Conservation (phyloP, 345 rosid species). For the Citrus cavaleriei region DNA sequence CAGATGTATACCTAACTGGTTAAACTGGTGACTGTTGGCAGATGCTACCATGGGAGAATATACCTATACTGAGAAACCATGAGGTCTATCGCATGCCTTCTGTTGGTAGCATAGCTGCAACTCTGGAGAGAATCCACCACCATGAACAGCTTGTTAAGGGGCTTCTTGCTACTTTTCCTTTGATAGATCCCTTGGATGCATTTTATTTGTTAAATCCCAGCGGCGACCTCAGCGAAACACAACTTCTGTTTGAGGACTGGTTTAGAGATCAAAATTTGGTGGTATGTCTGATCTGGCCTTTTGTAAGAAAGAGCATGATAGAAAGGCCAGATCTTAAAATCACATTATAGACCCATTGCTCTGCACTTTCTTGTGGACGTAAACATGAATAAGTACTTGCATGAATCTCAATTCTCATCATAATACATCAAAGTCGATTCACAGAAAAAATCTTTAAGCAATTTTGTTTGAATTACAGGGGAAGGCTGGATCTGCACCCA, state of each 20-base stretch:
- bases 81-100: slow-evolving; percentile 98
- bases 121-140: slow-evolving; percentile 45
- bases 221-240: slow-evolving; percentile 69
- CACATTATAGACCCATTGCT: not conserved
- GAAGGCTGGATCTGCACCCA: slow-evolving; percentile 75
- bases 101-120: slow-evolving; percentile 61
- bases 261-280: slow-evolving; percentile 70
- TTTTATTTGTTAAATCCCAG: slow-evolving; percentile 85
- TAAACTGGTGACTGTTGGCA: slow-evolving; percentile 24
- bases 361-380: not conserved
- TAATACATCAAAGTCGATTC: not conserved
- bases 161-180: slow-evolving; percentile 47
- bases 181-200: slow-evolving; percentile 87
- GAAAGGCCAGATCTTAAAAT: not conserved
- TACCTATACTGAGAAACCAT: slow-evolving; percentile 74
- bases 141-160: slow-evolving; percentile 34
- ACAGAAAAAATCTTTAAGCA: not conserved
- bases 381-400: not conserved
- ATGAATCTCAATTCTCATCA: not conserved
- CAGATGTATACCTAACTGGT: slow-evolving; percentile 4
- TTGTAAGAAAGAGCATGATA: not conserved
- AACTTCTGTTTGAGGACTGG: slow-evolving; percentile 76
- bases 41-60: slow-evolving; percentile 99
- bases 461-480: slow-evolving; percentile 45
- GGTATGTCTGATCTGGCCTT: slow-evolving; percentile 38